Conservation (phyloP, 768 basidiomycete genomes). For the Rhodotorula babjevae region DNA sequence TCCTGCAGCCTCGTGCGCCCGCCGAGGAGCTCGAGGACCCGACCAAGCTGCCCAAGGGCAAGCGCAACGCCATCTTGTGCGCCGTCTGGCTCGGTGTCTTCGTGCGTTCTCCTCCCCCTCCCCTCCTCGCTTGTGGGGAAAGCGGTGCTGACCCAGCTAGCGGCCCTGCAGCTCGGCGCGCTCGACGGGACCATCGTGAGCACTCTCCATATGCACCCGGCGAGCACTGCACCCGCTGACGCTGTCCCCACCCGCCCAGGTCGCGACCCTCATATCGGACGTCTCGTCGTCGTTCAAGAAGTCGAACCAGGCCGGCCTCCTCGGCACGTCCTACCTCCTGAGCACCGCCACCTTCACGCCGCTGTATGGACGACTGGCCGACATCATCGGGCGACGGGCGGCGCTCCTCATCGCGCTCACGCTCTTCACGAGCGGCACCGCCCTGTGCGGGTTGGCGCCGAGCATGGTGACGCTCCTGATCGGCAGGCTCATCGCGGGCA, state of each 20-base stretch:
- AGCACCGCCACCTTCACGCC: constrained; percentile 43
- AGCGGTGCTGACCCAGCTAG: neutral
- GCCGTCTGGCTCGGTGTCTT: constrained; percentile 33
- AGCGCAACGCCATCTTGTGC: constrained; percentile 22
- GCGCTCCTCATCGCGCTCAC: constrained; percentile 78
- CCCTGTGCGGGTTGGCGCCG: constrained; percentile 77
- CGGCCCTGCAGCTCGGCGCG: constrained; percentile 2
- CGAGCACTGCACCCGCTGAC: too few species aligned
- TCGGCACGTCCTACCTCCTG: constrained; percentile 61
- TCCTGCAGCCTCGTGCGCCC: neutral
- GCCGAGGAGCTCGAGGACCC: constrained; percentile 13
- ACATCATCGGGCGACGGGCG: constrained; percentile 59
- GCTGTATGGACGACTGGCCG: constrained; percentile 47
- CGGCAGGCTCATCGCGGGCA: constrained; percentile 57
- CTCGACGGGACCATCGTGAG: constrained; percentile 15
- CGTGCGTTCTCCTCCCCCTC: neutral
- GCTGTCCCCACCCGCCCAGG: neutral
- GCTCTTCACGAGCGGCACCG: constrained; percentile 80
- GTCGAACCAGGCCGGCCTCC: constrained; percentile 63
- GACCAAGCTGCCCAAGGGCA: constrained; percentile 14
- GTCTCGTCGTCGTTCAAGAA: constrained; percentile 37
- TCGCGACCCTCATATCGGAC: constrained; percentile 32
- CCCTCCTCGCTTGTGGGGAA: neutral
- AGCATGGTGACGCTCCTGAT: constrained; percentile 77
- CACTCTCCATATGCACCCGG: too few species aligned